Evolutionary conservation across 352 stramenopile species (phyloP), one percentile per base, ranked within the genome.

Genomic region (Pythium dissimile): DNA sequence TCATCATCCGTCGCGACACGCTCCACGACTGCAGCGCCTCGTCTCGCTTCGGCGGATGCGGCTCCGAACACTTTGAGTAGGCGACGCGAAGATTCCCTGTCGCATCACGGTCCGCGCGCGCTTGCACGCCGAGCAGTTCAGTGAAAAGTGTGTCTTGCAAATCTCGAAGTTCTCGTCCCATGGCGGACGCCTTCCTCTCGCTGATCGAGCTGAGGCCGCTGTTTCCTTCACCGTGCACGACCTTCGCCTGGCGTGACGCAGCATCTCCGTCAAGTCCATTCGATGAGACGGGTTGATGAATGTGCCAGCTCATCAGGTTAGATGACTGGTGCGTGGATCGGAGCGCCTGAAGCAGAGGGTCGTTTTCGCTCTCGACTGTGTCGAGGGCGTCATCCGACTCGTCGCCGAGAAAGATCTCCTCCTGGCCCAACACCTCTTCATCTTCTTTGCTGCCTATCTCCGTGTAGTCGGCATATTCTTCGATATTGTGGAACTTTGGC

Each of bases 1-100:
- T 92, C 73, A 95, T 88, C 77, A 95, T 89, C 23, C 82, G 68
- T 7, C 85, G 71, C 30, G 85, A 89, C 9, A 89, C 73, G 46
- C 87, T 81, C 75, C 83, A 91, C 18, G 77, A 88, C 28, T 80
- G 64, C 5, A 89, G 71, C 18, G 72, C 68, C 26, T 66, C 55
- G 56, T 91, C 80, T 48, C 87, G 81, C n/a, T 65, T 42, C 11
- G 72, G 73, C 37, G 72, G 71, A 24, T 57, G 54, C n/a, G 81
- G 78, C n/a, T 75, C 71, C 23, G 23, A 41, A 30, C 59, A 66
- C 28, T 66, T 60, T 12, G 26, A 42, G 38, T 47, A 57, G 5
- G 23, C 51, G 5, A 60, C 9, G 20, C 50, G 59, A 41, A 66
- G 45, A 21, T 43, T 46, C 13, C 35, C 45, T 13, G 59, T 61